Conservation (phyloP, 2,329 filamentous ascomycete genomes). For the Pseudocercospora cruenta region DNA sequence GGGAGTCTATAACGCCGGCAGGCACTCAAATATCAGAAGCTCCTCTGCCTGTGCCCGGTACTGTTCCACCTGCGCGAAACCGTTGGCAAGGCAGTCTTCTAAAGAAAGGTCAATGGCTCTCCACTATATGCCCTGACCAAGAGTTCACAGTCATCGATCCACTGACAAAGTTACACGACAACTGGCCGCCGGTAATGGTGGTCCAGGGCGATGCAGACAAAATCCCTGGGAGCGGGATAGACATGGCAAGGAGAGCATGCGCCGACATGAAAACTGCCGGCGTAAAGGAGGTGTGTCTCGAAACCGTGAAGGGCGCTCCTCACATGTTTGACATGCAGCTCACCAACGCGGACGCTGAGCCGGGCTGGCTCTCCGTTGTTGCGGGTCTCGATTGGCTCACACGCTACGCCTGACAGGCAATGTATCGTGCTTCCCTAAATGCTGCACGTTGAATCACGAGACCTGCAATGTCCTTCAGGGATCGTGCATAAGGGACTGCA, state of each 20-base stretch:
- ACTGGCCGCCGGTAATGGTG: slow-evolving; percentile 28
- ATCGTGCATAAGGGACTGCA: background rate
- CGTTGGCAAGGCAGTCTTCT: slow-evolving; percentile 27
- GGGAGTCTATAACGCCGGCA: slow-evolving; percentile 21
- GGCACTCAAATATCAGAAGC: slow-evolving; percentile 22
- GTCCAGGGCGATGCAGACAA: slow-evolving; percentile 26
- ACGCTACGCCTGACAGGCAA: slow-evolving; percentile 12
- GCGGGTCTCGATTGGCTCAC: slow-evolving; percentile 24
- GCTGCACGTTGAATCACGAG: background rate
- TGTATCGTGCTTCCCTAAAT: background rate
- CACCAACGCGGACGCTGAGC: slow-evolving; percentile 18
- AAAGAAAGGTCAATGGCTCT: slow-evolving; percentile 26
- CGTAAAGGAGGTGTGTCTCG: slow-evolving; percentile 22
- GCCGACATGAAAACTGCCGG: slow-evolving; percentile 22
- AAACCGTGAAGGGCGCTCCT: slow-evolving; percentile 20
- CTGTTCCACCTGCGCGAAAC: slow-evolving; percentile 22
- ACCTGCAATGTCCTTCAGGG: slow-evolving; percentile 1
- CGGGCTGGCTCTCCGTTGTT: slow-evolving; percentile 24
- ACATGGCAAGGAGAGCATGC: slow-evolving; percentile 21
- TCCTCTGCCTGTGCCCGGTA: slow-evolving; percentile 15
- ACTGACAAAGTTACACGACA: slow-evolving; percentile 20
- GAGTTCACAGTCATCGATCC: slow-evolving; percentile 26
- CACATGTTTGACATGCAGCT: slow-evolving; percentile 31
- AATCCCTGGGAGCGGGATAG: slow-evolving; percentile 25
- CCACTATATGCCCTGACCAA: slow-evolving; percentile 25